phyloP scores from a whole-genome alignment of 129 eudicot genomes.

The Flaveria trinervia region DNA sequence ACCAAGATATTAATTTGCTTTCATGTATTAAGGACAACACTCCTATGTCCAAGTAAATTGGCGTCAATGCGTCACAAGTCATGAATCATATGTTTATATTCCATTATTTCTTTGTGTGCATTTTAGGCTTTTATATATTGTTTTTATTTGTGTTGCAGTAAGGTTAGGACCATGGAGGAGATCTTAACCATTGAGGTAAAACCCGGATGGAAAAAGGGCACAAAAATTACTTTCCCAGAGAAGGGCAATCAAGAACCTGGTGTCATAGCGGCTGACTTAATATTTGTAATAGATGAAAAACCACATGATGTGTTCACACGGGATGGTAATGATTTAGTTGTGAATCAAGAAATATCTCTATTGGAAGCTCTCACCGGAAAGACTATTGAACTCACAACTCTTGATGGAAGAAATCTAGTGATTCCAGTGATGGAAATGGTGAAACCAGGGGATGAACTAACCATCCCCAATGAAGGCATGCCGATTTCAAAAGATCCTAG shows the following conservation, averaged over 20 bases:
- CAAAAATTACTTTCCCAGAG: conserved; percentile 78
- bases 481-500: conserved; percentile 88
- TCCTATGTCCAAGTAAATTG: background rate
- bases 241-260: conserved; percentile 87
- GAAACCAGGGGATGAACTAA: conserved; percentile 65
- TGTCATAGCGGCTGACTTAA: conserved; percentile 70
- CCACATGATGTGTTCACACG: conserved; percentile 61
- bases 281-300: conserved; percentile 69
- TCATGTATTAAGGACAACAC: background rate
- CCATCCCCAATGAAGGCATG: conserved; percentile 72
- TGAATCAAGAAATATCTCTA: conserved; percentile 63
- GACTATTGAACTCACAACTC: conserved; percentile 58
- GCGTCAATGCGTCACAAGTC: background rate
- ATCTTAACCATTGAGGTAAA: conserved; percentile 69
- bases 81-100: background rate
- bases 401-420: conserved; percentile 58
- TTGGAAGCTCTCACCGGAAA: conserved; percentile 72
- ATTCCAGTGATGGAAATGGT: conserved; percentile 60
- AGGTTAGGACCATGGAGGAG: conserved; percentile 55
- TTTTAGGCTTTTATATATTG: background rate
- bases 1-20: too few species aligned
- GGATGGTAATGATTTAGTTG: conserved; percentile 63
- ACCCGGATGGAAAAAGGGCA: conserved; percentile 92
- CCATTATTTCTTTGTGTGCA: too few species aligned
- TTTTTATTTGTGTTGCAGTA: conserved; percentile 46